Conservation (phyloP, 1,139 yeast genomes). For the Pichiaceae sp. region DNA sequence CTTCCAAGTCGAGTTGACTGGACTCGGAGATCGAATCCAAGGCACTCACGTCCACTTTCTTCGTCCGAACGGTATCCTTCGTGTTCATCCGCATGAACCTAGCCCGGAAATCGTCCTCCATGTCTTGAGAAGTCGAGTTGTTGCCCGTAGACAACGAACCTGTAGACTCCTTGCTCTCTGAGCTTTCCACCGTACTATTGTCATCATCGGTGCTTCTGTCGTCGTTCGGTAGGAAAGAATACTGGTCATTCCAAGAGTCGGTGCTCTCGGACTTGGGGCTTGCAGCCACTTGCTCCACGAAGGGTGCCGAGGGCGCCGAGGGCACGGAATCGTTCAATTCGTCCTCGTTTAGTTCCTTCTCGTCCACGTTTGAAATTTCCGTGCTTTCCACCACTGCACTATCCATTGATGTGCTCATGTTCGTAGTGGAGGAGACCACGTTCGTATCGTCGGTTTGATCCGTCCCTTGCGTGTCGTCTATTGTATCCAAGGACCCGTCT, state of each 20-base stretch:
- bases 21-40: not conserved
- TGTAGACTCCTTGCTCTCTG: constrained; percentile 16
- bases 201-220: constrained; percentile 11
- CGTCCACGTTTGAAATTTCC: constrained; percentile 2
- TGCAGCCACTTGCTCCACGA: not conserved
- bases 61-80: constrained; percentile 3
- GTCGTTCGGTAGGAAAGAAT: constrained; percentile 16
- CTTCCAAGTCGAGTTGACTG: not conserved
- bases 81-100: constrained; percentile 7
- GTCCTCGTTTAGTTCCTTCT: constrained; percentile 5
- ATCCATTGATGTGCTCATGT: too few species aligned
- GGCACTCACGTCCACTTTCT: not conserved
- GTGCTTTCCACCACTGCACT: not conserved
- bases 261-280: constrained; percentile 5
- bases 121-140: constrained; percentile 1
- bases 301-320: not conserved
- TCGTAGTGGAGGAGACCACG: too few species aligned
- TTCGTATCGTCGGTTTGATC: too few species aligned
- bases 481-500: too few species aligned
- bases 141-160: constrained; percentile 37
- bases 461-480: too few species aligned
- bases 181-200: too few species aligned
- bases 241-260: constrained; percentile 12
- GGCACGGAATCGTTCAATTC: constrained; percentile 2
- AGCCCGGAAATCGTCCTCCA: constrained; percentile 5